These are phyloP conservation scores for Aspergillus sclerotialis DNA, from an alignment of 2,329 filamentous ascomycete species.

Conservation along the genomic window DNA sequence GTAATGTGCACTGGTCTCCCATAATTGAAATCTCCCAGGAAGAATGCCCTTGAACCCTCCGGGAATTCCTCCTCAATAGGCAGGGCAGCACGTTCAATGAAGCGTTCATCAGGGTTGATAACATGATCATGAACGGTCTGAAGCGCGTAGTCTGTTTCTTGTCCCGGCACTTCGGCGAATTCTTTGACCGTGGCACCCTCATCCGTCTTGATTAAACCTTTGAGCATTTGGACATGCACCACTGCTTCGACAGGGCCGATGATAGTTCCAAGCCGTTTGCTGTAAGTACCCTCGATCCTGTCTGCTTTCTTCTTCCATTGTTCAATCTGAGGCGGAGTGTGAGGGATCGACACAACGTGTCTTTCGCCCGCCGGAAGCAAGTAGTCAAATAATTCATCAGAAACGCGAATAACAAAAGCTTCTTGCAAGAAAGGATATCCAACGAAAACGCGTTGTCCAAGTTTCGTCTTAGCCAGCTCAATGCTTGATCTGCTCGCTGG, in stretches of 20 bases:
- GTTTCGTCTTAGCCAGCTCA: constrained; percentile 66
- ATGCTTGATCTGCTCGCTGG: constrained; percentile 64
- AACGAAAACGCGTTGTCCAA: constrained; percentile 81
- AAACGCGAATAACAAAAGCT: constrained; percentile 79
- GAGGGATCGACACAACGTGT: constrained; percentile 61
- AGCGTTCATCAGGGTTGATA: constrained; percentile 82
- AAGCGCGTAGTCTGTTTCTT: constrained; percentile 84
- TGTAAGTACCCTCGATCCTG: constrained; percentile 79
- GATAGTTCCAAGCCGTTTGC: constrained; percentile 80
- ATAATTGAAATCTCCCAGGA: constrained; percentile 88
- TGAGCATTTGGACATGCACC: constrained; percentile 88
- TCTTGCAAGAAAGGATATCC: constrained; percentile 95
- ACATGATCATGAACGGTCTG: constrained; percentile 88
- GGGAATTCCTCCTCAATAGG: constrained; percentile 92
- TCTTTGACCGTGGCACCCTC: constrained; percentile 89
- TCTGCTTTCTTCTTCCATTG: constrained; percentile 79
- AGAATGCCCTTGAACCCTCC: constrained; percentile 74
- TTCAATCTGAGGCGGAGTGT: constrained; percentile 68
- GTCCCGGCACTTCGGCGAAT: constrained; percentile 75
- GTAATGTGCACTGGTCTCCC: constrained; percentile 81
- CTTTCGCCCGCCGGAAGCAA: constrained; percentile 59
- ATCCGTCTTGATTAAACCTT: constrained; percentile 82
- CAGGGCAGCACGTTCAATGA: constrained; percentile 81
- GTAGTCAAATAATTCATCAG: constrained; percentile 91
- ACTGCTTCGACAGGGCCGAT: constrained; percentile 83